Percentiles rank a stretch among this genome's conserved stretches.
phyloP scores from a whole-genome alignment of 1,284 basidiomycete species.

The Ceratorhiza oryzae-sativae region DNA sequence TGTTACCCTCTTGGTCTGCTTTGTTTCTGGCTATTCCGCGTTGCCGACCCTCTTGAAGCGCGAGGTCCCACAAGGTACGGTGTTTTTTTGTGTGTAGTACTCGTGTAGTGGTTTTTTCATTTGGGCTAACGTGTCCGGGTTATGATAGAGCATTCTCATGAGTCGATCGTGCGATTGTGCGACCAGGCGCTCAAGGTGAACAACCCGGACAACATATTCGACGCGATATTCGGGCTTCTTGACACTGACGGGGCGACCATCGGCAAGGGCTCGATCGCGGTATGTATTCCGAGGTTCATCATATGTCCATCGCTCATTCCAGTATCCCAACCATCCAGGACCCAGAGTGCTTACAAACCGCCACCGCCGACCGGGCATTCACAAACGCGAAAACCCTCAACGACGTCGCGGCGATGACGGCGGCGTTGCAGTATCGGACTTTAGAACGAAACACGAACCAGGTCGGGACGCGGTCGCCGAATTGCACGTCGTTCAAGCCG shows the following conservation, averaged over 20 bases:
- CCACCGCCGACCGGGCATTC: conserved; percentile 57
- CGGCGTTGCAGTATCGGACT: conserved; percentile 68
- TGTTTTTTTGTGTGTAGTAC: not conserved
- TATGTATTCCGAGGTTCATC: conserved; percentile 43
- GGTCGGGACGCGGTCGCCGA: conserved; percentile 60
- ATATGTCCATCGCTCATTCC: not conserved
- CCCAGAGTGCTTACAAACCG: conserved; percentile 68
- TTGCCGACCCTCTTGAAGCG: conserved; percentile 53
- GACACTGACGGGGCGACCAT: conserved; percentile 66
- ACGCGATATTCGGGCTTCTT: conserved; percentile 69
- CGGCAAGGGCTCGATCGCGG: conserved; percentile 63
- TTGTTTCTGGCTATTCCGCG: conserved; percentile 45
- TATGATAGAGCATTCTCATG: conserved; percentile 74
- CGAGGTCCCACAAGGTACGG: conserved; percentile 70
- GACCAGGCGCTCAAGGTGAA: conserved; percentile 58
- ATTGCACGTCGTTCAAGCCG: conserved; percentile 64
- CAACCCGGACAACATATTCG: conserved; percentile 66
- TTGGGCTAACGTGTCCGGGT: too few species aligned
- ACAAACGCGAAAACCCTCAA: conserved; percentile 71
- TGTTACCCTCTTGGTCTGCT: conserved; percentile 48
- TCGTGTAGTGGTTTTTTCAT: too few species aligned
- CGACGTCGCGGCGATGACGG: conserved; percentile 64
- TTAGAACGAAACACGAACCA: conserved; percentile 70
- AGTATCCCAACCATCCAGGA: conserved; percentile 52
- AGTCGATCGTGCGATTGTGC: conserved; percentile 62